Base-by-base conservation (phyloP, 2,329 filamentous ascomycete species). In the Hypoxylon sp. region DNA sequence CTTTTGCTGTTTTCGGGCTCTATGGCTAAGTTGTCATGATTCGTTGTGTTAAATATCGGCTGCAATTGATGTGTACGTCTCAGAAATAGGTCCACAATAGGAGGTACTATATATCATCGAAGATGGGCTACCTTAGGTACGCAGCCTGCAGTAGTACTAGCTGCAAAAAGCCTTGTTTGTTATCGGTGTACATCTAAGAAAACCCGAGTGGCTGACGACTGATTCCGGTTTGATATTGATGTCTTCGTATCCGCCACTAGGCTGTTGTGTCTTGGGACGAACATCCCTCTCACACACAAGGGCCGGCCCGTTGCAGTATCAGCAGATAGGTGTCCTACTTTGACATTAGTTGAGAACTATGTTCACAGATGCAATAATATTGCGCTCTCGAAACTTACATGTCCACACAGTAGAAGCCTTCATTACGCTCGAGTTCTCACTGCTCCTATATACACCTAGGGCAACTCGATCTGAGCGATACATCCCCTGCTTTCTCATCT, bases 141-240 rank as follows among this genome's bases (percentile, higher is more conserved):
- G 35, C 19, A 47, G 39, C 51, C 24, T 32, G 27, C 19, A 54
- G 39, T 35, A 27, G 27, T 50, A 31, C 42, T 11, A 17, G 24
- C 15, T 35, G 37, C 15, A 44, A 31, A 51, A 17, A 32, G 29
- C 27, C 21, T 15, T 47, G 31, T 27, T 24, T 37, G 39, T 48
- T 48, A 46, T 59, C 29, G 24, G 35, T 53, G 27, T 29, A 46
- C 31, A 3, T 37, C 31, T 58, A 35, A 52, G 48, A 24, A 42
- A 44, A 55, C 52, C 47, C 51, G 60, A 64, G 31, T 48, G 60
- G 55, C 59, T 59, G 58, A n/a, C 15, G 32, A 37, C 19, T 29
- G 29, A 29, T 10, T 15, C 42, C 44, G 5, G 27, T 37, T n/a
- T 54, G 17, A 15, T 61, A 17, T 32, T 37, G 32, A 37, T 15